Evolutionary conservation across 768 basidiomycete species (phyloP).

Genomic region (Leccinum variicolor): DNA sequence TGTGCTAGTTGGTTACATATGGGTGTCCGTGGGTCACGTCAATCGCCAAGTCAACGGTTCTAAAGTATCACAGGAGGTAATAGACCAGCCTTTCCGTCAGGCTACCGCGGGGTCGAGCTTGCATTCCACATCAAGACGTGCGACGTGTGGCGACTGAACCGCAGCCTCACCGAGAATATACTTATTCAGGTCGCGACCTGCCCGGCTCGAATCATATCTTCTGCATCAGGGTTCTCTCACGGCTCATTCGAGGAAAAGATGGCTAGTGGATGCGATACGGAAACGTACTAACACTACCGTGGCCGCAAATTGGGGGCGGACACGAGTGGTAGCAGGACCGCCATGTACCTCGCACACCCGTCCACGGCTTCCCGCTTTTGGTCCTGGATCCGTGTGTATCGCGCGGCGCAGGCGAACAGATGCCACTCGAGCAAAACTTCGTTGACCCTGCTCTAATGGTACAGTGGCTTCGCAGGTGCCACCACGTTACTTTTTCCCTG

Average conservation of each 20-base stretch:
- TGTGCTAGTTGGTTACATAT: slow-evolving; percentile 11
- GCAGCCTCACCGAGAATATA: slow-evolving; percentile 9
- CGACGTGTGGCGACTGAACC: slow-evolving; percentile 6
- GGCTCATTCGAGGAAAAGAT: slow-evolving; percentile 2
- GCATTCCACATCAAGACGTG: slow-evolving; percentile 17
- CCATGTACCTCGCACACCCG: slow-evolving; percentile 1
- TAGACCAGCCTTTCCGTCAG: slow-evolving; percentile 10
- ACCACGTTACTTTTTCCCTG: slow-evolving; percentile 21
- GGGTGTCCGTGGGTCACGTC: slow-evolving; percentile 23
- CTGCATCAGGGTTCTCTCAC: slow-evolving; percentile 10
- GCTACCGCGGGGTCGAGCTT: slow-evolving; percentile 14
- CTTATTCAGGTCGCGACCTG: slow-evolving; percentile 6
- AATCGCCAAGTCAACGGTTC: slow-evolving; percentile 26
- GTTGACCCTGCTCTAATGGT: slow-evolving; percentile 12
- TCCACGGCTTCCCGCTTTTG: slow-evolving; percentile 13
- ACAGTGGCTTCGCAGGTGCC: background rate
- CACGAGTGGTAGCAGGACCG: slow-evolving; percentile 12
- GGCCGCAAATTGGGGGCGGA: slow-evolving; percentile 18
- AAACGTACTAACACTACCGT: slow-evolving; percentile 21
- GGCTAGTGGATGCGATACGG: slow-evolving; percentile 15
- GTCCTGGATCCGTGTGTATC: slow-evolving; percentile 10
- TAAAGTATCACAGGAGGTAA: slow-evolving; percentile 18
- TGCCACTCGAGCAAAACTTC: slow-evolving; percentile 8
- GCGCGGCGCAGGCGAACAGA: slow-evolving; percentile 1
- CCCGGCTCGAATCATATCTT: slow-evolving; percentile 8